These are phyloP conservation scores for Diaporthe citriasiana DNA, from an alignment of 2,329 filamentous ascomycete species.

Conservation along the genomic window DNA sequence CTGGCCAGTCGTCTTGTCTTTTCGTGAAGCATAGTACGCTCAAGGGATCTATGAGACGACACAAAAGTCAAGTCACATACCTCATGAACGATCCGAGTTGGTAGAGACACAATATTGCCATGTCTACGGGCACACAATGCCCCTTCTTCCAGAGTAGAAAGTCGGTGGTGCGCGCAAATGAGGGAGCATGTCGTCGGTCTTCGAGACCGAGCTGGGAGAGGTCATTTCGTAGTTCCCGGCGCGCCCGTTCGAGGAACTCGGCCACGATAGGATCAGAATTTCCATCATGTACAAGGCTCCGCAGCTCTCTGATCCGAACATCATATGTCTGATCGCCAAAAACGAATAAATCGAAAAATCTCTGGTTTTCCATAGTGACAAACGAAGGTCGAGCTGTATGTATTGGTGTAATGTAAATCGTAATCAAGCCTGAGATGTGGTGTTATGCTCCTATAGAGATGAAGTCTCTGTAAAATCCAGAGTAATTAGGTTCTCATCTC, in stretches of 20 bases:
- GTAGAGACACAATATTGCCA: slow-evolving; percentile 3
- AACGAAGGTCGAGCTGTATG: not conserved
- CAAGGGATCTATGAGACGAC: not conserved
- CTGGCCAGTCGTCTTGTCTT: not conserved
- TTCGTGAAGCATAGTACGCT: not conserved
- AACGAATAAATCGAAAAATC: not conserved
- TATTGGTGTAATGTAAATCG: not conserved
- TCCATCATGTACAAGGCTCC: not conserved
- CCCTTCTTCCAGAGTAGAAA: not conserved
- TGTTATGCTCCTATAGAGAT: not conserved
- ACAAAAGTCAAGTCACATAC: not conserved
- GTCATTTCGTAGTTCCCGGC: not conserved
- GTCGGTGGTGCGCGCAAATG: not conserved
- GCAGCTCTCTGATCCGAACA: not conserved
- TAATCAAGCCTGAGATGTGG: not conserved
- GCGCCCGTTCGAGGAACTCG: slow-evolving; percentile 1
- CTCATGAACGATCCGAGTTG: slow-evolving; percentile 11
- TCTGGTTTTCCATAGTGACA: not conserved
- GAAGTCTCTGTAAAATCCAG: not conserved
- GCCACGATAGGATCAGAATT: not conserved
- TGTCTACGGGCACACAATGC: not conserved
- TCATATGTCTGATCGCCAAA: slow-evolving; percentile 17
- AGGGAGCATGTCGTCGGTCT: not conserved
- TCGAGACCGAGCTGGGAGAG: not conserved
- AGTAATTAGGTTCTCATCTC: not conserved